phyloP scores from a whole-genome alignment of 106 monocot genomes.

The Xerophyta viscosa region DNA sequence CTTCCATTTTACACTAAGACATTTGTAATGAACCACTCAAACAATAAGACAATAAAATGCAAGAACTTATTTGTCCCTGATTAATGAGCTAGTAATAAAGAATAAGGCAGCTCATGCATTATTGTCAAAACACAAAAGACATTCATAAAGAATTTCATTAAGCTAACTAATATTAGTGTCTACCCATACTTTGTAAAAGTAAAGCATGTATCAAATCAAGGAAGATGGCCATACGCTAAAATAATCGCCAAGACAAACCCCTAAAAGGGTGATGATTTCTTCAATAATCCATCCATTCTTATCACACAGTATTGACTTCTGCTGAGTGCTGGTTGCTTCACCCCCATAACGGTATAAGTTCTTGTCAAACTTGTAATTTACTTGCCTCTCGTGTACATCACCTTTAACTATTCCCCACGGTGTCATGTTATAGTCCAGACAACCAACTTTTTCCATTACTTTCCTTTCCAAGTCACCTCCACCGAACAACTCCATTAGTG shows the following conservation, averaged over 20 bases:
- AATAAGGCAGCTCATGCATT: too few species aligned
- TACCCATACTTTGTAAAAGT: too few species aligned
- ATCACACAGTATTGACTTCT: background rate
- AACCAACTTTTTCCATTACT: conserved; percentile 37
- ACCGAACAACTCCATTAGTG: conserved; percentile 29
- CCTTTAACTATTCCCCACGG: conserved; percentile 23
- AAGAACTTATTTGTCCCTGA: too few species aligned
- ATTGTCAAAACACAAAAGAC: too few species aligned
- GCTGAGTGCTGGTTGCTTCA: conserved; percentile 12
- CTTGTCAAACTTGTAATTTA: conserved; percentile 23
- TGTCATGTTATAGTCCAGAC: conserved; percentile 20
- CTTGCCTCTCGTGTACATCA: conserved; percentile 23
- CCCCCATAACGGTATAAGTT: conserved; percentile 17
- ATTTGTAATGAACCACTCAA: too few species aligned
- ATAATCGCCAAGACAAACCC: conserved; percentile 7
- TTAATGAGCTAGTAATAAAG: too few species aligned
- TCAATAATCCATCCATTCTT: conserved; percentile 7
- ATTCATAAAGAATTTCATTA: too few species aligned
- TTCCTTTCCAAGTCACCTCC: conserved; percentile 33
- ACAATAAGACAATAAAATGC: too few species aligned
- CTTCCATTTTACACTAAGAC: too few species aligned
- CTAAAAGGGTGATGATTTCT: conserved; percentile 8
- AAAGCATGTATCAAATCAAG: too few species aligned
- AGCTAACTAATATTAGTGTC: too few species aligned
- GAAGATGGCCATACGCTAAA: conserved; percentile 10